These are phyloP conservation scores for Candida labiduridarum DNA, from an alignment of 1,139 yeast genomes.

Conservation along the genomic window DNA sequence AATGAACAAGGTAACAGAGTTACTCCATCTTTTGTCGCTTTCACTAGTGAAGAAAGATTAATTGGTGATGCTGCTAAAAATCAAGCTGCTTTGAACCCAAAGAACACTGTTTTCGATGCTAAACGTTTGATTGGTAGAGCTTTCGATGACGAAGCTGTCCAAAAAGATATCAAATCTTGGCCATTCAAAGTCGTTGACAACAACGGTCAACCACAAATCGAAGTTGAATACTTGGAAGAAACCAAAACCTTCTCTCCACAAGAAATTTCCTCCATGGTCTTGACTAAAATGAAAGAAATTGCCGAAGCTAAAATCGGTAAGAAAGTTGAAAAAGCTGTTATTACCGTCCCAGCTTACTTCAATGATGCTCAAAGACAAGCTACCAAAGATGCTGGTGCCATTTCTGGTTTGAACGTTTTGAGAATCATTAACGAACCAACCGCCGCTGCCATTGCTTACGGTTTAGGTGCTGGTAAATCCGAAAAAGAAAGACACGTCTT, in stretches of 20 bases:
- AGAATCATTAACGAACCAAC: slow-evolving; percentile 98
- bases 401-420: slow-evolving; percentile 94
- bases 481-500: slow-evolving; percentile 87
- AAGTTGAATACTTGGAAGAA: slow-evolving; percentile 94
- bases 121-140: slow-evolving; percentile 98
- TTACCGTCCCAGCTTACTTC: slow-evolving; percentile 97
- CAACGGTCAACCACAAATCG: slow-evolving; percentile 86
- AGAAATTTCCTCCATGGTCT: slow-evolving; percentile 95
- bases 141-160: slow-evolving; percentile 87
- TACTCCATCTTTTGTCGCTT: slow-evolving; percentile 97
- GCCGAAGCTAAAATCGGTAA: slow-evolving; percentile 95
- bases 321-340: slow-evolving; percentile 92
- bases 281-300: slow-evolving; percentile 96
- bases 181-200: slow-evolving; percentile 91
- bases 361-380: slow-evolving; percentile 98
- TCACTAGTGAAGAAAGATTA: slow-evolving; percentile 96
- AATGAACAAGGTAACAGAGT: slow-evolving; percentile 99
- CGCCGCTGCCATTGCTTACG: slow-evolving; percentile 98
- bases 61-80: slow-evolving; percentile 99
- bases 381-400: slow-evolving; percentile 98
- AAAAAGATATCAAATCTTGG: slow-evolving; percentile 96
- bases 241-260: slow-evolving; percentile 95
- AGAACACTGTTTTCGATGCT: slow-evolving; percentile 95
- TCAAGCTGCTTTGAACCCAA: slow-evolving; percentile 98
- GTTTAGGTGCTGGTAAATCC: slow-evolving; percentile 93